Base-by-base conservation (phyloP, 805 yeast species). In the Candida ulmi region DNA sequence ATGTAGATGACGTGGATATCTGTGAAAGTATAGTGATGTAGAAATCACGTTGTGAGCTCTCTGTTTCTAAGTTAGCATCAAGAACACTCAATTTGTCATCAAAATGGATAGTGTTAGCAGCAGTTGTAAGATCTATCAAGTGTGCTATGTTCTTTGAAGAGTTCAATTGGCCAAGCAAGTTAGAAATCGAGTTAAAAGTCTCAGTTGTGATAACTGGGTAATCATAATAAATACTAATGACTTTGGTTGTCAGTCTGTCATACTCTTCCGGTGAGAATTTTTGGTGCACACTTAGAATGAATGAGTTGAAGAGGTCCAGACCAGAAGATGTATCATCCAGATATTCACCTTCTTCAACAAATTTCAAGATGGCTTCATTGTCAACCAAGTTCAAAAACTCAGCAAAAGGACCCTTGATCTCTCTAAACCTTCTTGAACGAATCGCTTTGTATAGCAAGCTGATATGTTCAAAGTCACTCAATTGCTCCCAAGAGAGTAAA, bases 401-500 rank as follows among this genome's bases (percentile, higher is more conserved):
- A 8, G 8, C 17, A 19, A 19, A 31, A 12, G 34, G 34, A 8
- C 9, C 12, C 17, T 31, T 21, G 3, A 31, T 19, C 16, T 7
- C 11, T 12, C 9, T 12, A 5, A 18, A 8, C 4, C 21, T 13
- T 8, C 19, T 18, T 3, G 29, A 11, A 3, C 16, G 16, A 4
- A 39, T 5, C 5, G 37, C 30, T 8, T 23, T 13, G 11, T 11
- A n/a, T 3, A 36, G 27, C 29, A 49, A 8, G 1, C 35, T 17
- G 8, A 58, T 43, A 4, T 44, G 49, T 3, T 47, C 42, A 5
- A 13, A n/a, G 2, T 47, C 38, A 9, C 34, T 21, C 35, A 53
- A 34, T 11, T 32, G 18, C 37, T 57, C 56, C 40, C 60, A 61
- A 6, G 52, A 52, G 19, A 30, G 32, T 4, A 62, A 52, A 11